phyloP scores from a whole-genome alignment of 163 green algal species.

The Prototheca cutis region DNA sequence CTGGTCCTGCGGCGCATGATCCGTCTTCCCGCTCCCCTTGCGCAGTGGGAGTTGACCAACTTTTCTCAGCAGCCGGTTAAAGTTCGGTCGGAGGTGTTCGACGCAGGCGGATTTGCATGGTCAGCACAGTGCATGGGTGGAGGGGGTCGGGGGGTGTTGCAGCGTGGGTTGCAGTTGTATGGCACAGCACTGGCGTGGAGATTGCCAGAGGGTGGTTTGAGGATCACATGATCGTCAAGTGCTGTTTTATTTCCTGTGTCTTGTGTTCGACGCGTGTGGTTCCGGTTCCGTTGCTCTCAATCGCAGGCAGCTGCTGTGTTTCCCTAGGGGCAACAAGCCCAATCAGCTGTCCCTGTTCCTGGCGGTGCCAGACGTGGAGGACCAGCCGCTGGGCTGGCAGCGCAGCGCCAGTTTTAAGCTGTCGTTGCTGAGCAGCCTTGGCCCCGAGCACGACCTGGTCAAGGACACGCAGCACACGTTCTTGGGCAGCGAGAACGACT shows the following conservation, averaged over 20 bases:
- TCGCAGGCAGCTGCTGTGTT: conserved; percentile 68
- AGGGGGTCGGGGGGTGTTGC: too few species aligned
- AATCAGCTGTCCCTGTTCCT: conserved; percentile 58
- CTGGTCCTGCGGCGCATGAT: too few species aligned
- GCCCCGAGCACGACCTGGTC: conserved; percentile 19
- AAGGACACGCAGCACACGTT: conserved; percentile 78
- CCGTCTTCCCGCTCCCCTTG: too few species aligned
- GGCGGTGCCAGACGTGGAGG: conserved; percentile 45
- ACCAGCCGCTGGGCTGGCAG: conserved; percentile 32
- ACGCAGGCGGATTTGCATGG: conserved; percentile 32
- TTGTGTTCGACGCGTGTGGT: too few species aligned
- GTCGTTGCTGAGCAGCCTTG: conserved; percentile 43
- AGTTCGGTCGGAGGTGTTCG: conserved; percentile 25
- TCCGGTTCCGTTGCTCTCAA: too few species aligned
- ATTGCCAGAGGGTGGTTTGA: too few species aligned
- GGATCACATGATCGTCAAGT: too few species aligned
- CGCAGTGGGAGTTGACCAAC: conserved; percentile 27
- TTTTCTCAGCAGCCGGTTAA: conserved; percentile 5
- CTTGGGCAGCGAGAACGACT: conserved; percentile 63
- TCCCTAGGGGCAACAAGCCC: conserved; percentile 48
- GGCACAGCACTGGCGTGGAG: too few species aligned
- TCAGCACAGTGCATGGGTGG: too few species aligned
- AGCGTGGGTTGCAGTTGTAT: too few species aligned
- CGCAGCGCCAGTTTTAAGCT: conserved; percentile 61
- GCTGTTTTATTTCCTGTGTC: too few species aligned